Conservation (phyloP, 2,329 filamentous ascomycete species). For the Xylariaceae sp. region DNA sequence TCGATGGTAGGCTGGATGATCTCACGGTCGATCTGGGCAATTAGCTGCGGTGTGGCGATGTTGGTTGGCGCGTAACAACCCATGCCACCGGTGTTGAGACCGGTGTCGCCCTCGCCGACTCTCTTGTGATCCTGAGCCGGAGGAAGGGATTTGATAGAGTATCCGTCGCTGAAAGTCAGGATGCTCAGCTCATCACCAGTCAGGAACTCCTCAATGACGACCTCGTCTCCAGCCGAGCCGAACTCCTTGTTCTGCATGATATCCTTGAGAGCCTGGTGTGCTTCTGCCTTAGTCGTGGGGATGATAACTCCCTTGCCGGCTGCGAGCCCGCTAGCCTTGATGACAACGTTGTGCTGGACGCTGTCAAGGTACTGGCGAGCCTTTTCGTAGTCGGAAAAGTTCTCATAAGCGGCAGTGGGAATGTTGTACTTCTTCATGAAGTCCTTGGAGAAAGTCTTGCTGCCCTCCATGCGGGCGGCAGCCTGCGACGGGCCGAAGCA, state of each 20-base stretch:
- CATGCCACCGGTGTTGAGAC: constrained; percentile 96
- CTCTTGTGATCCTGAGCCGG: constrained; percentile 96
- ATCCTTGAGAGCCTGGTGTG: constrained; percentile 71
- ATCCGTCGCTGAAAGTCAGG: constrained; percentile 85
- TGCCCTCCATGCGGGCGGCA: constrained; percentile 88
- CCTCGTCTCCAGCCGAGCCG: constrained; percentile 77
- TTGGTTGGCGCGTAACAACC: constrained; percentile 92
- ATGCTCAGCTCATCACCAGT: constrained; percentile 90
- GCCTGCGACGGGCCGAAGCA: constrained; percentile 81
- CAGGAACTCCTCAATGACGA: constrained; percentile 93
- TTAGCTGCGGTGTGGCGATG: constrained; percentile 68
- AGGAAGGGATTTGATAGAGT: constrained; percentile 74
- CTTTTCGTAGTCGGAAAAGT: constrained; percentile 72
- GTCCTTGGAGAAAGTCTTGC: constrained; percentile 95
- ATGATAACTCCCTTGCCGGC: constrained; percentile 96
- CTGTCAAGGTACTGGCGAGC: constrained; percentile 70
- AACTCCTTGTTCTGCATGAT: constrained; percentile 91
- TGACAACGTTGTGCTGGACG: constrained; percentile 70
- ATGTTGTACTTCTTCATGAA: constrained; percentile 92
- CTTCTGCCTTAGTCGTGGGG: constrained; percentile 74
- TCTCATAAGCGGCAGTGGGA: constrained; percentile 85
- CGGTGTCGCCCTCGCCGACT: constrained; percentile 82
- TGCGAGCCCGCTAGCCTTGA: constrained; percentile 89
- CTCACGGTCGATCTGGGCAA: constrained; percentile 70
- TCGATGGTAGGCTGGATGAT: constrained; percentile 86